Conservation (phyloP, 257 asterid genomes). For the Ajuga chamaepitys region DNA sequence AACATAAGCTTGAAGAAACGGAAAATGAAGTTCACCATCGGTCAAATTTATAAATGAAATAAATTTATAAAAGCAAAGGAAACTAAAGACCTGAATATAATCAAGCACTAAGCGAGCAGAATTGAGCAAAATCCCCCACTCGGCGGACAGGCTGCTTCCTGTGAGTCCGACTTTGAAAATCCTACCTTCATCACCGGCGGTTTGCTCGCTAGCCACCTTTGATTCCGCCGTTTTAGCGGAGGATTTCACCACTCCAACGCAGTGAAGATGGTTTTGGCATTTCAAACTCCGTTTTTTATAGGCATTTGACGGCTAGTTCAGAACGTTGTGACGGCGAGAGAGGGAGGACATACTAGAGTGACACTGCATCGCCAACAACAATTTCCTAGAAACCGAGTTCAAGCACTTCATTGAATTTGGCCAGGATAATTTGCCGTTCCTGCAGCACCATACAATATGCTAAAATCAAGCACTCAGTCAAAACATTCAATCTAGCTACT, state of each 20-base stretch:
- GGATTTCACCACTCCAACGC: conserved; percentile 25
- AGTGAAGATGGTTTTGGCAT: conserved; percentile 10
- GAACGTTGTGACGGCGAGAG: neutral
- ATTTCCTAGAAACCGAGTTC: too few relatives aligned
- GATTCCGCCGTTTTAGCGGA: conserved; percentile 19
- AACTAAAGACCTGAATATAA: conserved; percentile 54
- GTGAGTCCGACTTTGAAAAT: conserved; percentile 59
- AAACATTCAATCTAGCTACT: neutral
- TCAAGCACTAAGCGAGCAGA: conserved; percentile 85
- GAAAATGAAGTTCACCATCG: too few relatives aligned
- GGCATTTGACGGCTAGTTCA: conserved; percentile 2
- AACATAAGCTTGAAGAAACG: neutral
- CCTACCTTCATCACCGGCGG: conserved; percentile 25
- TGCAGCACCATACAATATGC: neutral
- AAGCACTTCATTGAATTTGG: too few relatives aligned
- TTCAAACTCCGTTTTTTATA: conserved; percentile 2
- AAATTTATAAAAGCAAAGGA: neutral
- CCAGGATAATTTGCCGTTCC: too few relatives aligned
- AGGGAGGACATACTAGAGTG: too few relatives aligned
- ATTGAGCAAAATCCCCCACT: conserved; percentile 82
- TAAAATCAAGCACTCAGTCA: neutral
- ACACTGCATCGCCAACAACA: too few relatives aligned
- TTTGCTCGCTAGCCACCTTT: conserved; percentile 18
- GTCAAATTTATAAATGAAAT: neutral
- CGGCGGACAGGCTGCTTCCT: conserved; percentile 87